A percentile compares a stretch with the other conserved stretches of the same genome.
These are phyloP conservation scores for Alectoria sarmentosa DNA, from an alignment of 495 filamentous ascomycete species.

Conservation along the genomic window DNA sequence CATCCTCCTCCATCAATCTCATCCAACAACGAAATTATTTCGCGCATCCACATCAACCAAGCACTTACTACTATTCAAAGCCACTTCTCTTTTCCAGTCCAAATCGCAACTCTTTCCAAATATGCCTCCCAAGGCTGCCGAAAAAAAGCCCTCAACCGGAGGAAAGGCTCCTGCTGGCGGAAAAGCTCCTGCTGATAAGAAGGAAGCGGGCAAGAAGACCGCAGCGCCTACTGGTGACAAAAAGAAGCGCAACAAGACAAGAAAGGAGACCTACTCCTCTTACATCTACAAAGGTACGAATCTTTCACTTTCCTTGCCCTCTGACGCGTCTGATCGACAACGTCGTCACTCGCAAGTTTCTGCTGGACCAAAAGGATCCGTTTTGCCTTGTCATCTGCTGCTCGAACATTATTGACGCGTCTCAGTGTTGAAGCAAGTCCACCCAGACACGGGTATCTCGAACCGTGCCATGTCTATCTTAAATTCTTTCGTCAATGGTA, in stretches of 20 bases:
- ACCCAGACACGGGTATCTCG: conserved; percentile 99
- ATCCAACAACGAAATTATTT: conserved; percentile 30
- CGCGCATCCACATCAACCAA: conserved; percentile 29
- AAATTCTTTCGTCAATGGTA: conserved; percentile 99
- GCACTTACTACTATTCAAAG: conserved; percentile 30
- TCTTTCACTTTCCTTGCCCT: background rate
- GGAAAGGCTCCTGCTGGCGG: conserved; percentile 89
- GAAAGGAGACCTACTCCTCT: conserved; percentile 99
- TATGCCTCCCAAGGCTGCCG: conserved; percentile 93
- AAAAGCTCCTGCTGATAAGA: conserved; percentile 91
- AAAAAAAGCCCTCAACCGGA: conserved; percentile 95
- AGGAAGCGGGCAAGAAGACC: conserved; percentile 99
- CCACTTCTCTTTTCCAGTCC: conserved; percentile 31
- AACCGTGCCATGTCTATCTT: conserved; percentile 99
- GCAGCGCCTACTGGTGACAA: conserved; percentile 84
- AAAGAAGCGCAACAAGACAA: conserved; percentile 99
- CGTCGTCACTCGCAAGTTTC: background rate
- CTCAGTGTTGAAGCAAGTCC: conserved; percentile 97
- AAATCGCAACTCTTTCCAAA: conserved; percentile 39
- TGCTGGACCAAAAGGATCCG: no score
- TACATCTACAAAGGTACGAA: conserved; percentile 99
- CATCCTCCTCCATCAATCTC: conserved; percentile 40
- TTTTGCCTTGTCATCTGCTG: background rate
- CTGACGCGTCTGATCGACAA: background rate
- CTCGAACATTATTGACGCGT: conserved; percentile 35